phyloP scores from a whole-genome alignment of 2,329 filamentous ascomycete species.

The Fusarium hostae region DNA sequence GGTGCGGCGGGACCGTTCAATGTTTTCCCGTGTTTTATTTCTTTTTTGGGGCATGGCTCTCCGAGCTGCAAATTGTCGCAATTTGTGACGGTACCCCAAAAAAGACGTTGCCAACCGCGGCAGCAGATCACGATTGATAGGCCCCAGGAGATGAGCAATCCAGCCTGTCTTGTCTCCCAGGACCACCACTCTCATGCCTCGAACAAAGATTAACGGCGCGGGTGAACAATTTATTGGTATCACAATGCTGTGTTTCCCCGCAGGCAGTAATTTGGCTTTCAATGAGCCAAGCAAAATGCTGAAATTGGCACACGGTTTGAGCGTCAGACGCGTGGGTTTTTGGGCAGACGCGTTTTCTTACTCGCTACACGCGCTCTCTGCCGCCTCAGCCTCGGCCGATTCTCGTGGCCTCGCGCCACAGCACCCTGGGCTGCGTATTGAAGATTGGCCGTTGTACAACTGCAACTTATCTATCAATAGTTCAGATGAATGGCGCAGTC shows the following conservation, averaged over 20 bases:
- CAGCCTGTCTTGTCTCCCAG: conserved; percentile 28
- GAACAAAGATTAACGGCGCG: conserved; percentile 11
- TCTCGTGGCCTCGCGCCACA: conserved; percentile 30
- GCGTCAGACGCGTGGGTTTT: conserved; percentile 24
- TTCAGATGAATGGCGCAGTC: conserved; percentile 6
- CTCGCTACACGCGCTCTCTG: conserved; percentile 21
- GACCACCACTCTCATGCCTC: conserved; percentile 23
- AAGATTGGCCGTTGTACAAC: not conserved
- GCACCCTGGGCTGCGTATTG: not conserved
- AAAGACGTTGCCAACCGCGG: conserved; percentile 13
- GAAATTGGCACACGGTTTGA: conserved; percentile 2
- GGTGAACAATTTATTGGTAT: conserved; percentile 18
- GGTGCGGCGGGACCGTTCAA: conserved; percentile 15
- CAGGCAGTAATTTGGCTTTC: conserved; percentile 1
- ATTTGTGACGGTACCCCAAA: conserved; percentile 16
- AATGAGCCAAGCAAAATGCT: conserved; percentile 28
- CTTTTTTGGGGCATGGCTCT: conserved; percentile 30
- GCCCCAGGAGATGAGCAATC: conserved; percentile 32
- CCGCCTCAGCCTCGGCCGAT: conserved; percentile 27
- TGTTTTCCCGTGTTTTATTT: conserved; percentile 25
- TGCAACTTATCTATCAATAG: conserved; percentile 15
- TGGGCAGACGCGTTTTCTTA: conserved; percentile 22
- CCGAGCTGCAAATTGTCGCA: conserved; percentile 33
- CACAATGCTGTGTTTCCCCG: conserved; percentile 11
- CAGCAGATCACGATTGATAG: conserved; percentile 22